phyloP scores from a whole-genome alignment of 1,284 basidiomycete genomes.

The Leccinum griseonigrum region DNA sequence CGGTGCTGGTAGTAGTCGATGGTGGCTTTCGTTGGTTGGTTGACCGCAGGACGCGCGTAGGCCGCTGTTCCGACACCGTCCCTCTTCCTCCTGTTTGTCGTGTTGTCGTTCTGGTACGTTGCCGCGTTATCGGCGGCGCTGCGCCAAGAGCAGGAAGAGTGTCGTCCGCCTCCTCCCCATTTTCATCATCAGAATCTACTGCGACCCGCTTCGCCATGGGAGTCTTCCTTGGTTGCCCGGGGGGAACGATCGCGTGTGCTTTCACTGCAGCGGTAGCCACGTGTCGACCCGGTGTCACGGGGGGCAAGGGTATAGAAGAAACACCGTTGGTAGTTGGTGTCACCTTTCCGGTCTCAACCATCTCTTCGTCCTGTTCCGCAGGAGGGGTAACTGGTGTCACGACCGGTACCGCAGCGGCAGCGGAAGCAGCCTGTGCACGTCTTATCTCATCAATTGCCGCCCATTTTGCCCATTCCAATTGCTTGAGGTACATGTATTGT shows the following conservation, averaged over 20 bases:
- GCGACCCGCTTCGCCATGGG: conserved; percentile 72
- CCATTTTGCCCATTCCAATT: conserved; percentile 93
- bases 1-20: conserved; percentile 41
- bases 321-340: conserved; percentile 39
- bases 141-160: conserved; percentile 59
- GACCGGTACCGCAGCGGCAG: conserved; percentile 43
- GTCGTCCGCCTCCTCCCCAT: conserved; percentile 57
- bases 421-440: conserved; percentile 45
- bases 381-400: conserved; percentile 82
- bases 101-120: conserved; percentile 43
- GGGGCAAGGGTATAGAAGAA: conserved; percentile 47
- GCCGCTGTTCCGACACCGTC: conserved; percentile 65
- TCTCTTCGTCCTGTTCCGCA: conserved; percentile 62
- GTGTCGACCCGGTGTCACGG: conserved; percentile 76
- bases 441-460: conserved; percentile 77
- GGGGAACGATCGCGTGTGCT: conserved; percentile 66
- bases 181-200: conserved; percentile 51
- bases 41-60: conserved; percentile 69
- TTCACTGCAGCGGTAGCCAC: conserved; percentile 64
- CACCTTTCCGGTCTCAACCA: conserved; percentile 34
- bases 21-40: conserved; percentile 32
- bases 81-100: conserved; percentile 43
- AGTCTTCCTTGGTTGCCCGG: conserved; percentile 84
- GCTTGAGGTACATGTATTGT: conserved; percentile 96
- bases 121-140: conserved; percentile 41